phyloP scores from a whole-genome alignment of 345 rosid genomes.

The Reutealis trisperma region DNA sequence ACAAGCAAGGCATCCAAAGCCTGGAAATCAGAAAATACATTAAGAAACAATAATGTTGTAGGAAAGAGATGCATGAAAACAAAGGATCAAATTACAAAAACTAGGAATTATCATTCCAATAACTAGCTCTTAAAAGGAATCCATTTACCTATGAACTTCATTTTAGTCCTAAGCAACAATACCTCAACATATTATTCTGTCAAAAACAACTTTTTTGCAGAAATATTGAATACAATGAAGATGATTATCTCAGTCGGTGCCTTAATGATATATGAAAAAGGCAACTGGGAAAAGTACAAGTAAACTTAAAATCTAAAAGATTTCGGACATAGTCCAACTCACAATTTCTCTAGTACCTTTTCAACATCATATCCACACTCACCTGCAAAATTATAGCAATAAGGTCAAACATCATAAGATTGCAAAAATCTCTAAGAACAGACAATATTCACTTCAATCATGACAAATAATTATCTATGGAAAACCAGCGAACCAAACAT shows the following conservation, averaged over 20 bases:
- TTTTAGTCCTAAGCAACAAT: neutral
- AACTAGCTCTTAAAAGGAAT: neutral
- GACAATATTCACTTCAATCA: neutral
- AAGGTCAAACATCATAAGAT: slow-evolving; percentile 17
- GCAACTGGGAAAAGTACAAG: neutral
- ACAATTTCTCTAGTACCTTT: slow-evolving; percentile 52
- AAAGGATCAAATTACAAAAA: slow-evolving; percentile 4
- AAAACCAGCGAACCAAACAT: neutral
- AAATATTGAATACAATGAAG: neutral
- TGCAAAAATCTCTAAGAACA: neutral
- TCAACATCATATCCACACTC: slow-evolving; percentile 73
- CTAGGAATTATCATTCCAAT: neutral
- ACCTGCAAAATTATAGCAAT: slow-evolving; percentile 52
- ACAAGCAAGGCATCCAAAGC: slow-evolving; percentile 75
- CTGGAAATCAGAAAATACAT: slow-evolving; percentile 38
- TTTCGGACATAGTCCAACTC: slow-evolving; percentile 7
- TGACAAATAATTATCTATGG: neutral
- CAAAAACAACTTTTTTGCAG: neutral
- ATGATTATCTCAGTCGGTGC: neutral
- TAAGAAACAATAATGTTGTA: neutral
- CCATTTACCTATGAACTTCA: neutral
- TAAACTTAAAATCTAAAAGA: neutral
- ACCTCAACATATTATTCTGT: neutral
- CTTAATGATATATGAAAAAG: neutral
- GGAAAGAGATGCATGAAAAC: neutral